These are phyloP conservation scores for Suillus clintonianus DNA, from an alignment of 768 basidiomycete species.

Conservation along the genomic window DNA sequence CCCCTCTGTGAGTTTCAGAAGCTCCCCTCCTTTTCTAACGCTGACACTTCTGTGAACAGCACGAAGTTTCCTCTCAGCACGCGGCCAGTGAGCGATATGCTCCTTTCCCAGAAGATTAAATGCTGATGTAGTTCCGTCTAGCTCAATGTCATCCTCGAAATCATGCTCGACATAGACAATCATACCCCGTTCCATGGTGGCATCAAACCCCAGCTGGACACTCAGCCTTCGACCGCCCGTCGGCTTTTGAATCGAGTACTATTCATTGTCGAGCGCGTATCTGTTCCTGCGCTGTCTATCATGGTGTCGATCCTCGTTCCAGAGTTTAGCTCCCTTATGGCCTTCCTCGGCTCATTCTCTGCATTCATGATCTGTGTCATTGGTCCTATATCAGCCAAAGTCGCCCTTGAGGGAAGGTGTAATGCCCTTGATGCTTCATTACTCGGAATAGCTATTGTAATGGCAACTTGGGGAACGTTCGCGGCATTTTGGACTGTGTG, in stretches of 20 bases:
- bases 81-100: slow-evolving; percentile 59
- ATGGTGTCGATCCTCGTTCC: slow-evolving; percentile 74
- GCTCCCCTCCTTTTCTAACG: neutral
- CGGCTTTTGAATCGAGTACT: slow-evolving; percentile 39
- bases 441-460: slow-evolving; percentile 51
- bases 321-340: slow-evolving; percentile 82
- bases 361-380: slow-evolving; percentile 77
- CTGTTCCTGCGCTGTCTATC: slow-evolving; percentile 61
- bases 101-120: neutral
- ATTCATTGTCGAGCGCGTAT: slow-evolving; percentile 55
- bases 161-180: slow-evolving; percentile 68
- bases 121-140: slow-evolving; percentile 27
- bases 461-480: slow-evolving; percentile 79
- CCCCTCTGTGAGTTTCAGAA: slow-evolving; percentile 57
- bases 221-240: slow-evolving; percentile 11
- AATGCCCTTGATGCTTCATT: slow-evolving; percentile 54
- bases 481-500: slow-evolving; percentile 55
- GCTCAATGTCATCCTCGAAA: slow-evolving; percentile 83
- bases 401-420: slow-evolving; percentile 54
- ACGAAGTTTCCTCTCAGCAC: slow-evolving; percentile 88
- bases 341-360: slow-evolving; percentile 88
- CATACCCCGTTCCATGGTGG: slow-evolving; percentile 10
- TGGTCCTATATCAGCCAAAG: slow-evolving; percentile 74
- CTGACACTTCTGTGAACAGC: slow-evolving; percentile 35
- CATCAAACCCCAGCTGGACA: slow-evolving; percentile 27